A percentile compares a stretch with the other conserved stretches of the same genome.
These are phyloP conservation scores for Myriangium duriaei DNA, from an alignment of 2,329 filamentous ascomycete genomes.

Conservation along the genomic window DNA sequence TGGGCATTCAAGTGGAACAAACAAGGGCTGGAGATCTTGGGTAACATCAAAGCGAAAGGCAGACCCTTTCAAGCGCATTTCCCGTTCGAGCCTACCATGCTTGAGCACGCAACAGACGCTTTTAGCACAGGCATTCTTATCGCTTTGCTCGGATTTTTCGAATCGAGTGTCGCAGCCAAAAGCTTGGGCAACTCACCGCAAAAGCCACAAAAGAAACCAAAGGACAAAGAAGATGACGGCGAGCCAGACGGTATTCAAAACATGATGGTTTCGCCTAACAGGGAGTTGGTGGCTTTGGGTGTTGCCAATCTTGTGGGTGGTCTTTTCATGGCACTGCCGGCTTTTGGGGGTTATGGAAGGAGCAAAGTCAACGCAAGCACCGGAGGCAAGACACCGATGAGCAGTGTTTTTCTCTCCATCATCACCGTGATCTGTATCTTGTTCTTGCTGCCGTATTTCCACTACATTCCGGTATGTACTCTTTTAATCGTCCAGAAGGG, in stretches of 20 bases:
- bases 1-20: slow-evolving; percentile 67
- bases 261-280: slow-evolving; percentile 76
- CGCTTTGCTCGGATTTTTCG: slow-evolving; percentile 92
- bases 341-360: slow-evolving; percentile 89
- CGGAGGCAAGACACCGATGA: slow-evolving; percentile 86
- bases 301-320: slow-evolving; percentile 83
- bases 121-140: slow-evolving; percentile 90
- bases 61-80: slow-evolving; percentile 67
- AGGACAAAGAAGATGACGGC: slow-evolving; percentile 20
- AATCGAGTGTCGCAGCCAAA: slow-evolving; percentile 92
- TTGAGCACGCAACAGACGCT: slow-evolving; percentile 71
- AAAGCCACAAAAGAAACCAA: slow-evolving; percentile 39
- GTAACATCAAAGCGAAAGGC: slow-evolving; percentile 66
- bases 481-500: not conserved
- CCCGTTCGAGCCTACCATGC: slow-evolving; percentile 64
- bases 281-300: slow-evolving; percentile 84
- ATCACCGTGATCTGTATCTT: slow-evolving; percentile 72
- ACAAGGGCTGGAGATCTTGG: slow-evolving; percentile 70
- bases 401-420: slow-evolving; percentile 71
- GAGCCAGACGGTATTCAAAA: slow-evolving; percentile 49
- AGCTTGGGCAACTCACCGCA: slow-evolving; percentile 53
- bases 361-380: slow-evolving; percentile 93
- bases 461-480: slow-evolving; percentile 74
- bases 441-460: slow-evolving; percentile 80
- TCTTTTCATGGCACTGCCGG: slow-evolving; percentile 82